Conservation (phyloP, 2,329 filamentous ascomycete genomes). For the Sporothrix globosa region DNA sequence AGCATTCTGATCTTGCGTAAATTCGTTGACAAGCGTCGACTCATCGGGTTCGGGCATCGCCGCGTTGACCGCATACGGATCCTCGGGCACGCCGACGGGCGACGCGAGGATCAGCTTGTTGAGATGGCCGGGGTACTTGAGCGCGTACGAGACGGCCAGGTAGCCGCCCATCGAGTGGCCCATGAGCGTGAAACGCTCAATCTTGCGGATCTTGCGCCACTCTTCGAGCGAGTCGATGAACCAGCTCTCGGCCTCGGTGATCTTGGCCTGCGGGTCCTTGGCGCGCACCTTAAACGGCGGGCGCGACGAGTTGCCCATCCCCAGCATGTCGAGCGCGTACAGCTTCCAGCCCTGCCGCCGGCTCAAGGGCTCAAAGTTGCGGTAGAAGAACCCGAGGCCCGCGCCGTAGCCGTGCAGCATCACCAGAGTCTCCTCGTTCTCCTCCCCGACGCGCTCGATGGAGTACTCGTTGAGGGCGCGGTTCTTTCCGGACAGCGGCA, state of each 20-base stretch:
- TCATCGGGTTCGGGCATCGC: constrained; percentile 76
- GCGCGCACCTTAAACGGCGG: constrained; percentile 83
- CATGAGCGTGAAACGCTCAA: constrained; percentile 90
- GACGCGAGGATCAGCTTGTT: constrained; percentile 97
- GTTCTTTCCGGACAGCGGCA: constrained; percentile 81
- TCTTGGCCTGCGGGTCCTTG: constrained; percentile 80
- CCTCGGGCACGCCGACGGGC: constrained; percentile 91
- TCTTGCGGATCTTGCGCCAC: constrained; percentile 85
- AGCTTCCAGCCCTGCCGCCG: constrained; percentile 80
- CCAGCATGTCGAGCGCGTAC: constrained; percentile 91
- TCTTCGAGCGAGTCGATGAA: constrained; percentile 96
- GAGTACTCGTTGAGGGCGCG: constrained; percentile 91
- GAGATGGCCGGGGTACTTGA: constrained; percentile 92
- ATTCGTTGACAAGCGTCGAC: constrained; percentile 75
- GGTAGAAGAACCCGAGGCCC: constrained; percentile 96
- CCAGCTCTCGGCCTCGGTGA: constrained; percentile 88
- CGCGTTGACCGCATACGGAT: constrained; percentile 83
- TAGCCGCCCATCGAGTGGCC: constrained; percentile 95
- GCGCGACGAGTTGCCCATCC: constrained; percentile 87
- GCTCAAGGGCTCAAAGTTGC: constrained; percentile 89
- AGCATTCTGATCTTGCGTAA: constrained; percentile 71
- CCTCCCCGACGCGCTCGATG: constrained; percentile 78
- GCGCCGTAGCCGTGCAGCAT: constrained; percentile 98
- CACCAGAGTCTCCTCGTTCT: constrained; percentile 81
- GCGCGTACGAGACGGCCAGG: constrained; percentile 88